Conservation (phyloP, 352 stramenopile species). For the Phytophthora aleatoria region DNA sequence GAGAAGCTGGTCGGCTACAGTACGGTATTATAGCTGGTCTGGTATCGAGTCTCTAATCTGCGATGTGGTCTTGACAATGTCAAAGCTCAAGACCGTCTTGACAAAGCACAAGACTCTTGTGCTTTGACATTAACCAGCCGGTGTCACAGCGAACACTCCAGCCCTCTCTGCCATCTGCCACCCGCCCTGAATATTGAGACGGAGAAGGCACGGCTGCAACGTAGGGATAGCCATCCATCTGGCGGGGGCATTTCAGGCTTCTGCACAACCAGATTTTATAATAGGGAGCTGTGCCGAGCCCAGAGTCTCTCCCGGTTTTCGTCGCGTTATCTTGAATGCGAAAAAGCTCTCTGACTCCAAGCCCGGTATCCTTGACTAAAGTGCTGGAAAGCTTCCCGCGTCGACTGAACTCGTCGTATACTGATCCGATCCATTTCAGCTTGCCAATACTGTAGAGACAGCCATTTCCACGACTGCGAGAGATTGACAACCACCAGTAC, state of each 20-base stretch:
- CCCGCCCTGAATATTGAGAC: slow-evolving; percentile 7
- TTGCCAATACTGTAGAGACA: no score
- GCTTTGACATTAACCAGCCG: slow-evolving; percentile 9
- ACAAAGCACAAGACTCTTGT: neutral
- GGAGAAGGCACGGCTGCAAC: slow-evolving; percentile 7
- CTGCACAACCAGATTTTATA: neutral
- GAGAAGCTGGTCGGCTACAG: neutral
- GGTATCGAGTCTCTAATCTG: slow-evolving; percentile 1
- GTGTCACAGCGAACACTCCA: slow-evolving; percentile 1
- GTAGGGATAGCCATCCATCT: slow-evolving; percentile 24
- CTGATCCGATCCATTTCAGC: slow-evolving; percentile 11
- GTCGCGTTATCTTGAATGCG: slow-evolving; percentile 5
- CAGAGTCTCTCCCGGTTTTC: slow-evolving; percentile 19
- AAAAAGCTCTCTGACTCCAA: slow-evolving; percentile 7
- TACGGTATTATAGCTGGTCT: slow-evolving; percentile 1
- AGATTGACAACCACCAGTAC: neutral
- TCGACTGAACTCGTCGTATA: slow-evolving; percentile 3
- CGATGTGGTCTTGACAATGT: no score
- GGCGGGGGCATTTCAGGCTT: neutral
- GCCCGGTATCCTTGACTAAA: slow-evolving; percentile 7
- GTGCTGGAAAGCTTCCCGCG: slow-evolving; percentile 4
- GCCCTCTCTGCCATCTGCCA: slow-evolving; percentile 19
- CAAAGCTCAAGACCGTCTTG: no score
- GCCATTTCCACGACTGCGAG: slow-evolving; percentile 1
- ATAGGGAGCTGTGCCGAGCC: neutral